Conservation (phyloP, 495 filamentous ascomycete genomes). For the Aspergillus olivimuriae region DNA sequence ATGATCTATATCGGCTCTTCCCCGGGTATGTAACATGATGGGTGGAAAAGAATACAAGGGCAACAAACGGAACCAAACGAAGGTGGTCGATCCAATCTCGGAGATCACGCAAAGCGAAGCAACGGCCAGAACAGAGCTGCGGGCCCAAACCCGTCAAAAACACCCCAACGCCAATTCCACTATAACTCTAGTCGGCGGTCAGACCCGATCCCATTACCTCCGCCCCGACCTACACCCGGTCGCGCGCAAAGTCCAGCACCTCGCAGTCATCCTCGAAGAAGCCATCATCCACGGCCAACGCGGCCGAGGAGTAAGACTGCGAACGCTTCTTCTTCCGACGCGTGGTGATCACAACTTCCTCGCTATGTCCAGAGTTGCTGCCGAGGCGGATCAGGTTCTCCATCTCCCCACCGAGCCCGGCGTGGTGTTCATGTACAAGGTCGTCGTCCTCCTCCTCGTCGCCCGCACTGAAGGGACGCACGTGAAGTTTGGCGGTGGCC, state of each 20-base stretch:
- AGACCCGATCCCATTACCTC: too few species aligned
- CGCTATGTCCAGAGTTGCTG: slow-evolving; percentile 60
- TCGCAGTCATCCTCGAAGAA: slow-evolving; percentile 96
- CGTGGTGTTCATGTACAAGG: slow-evolving; percentile 29
- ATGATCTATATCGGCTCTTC: too few species aligned
- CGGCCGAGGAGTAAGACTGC: slow-evolving; percentile 20
- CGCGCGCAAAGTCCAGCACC: slow-evolving; percentile 83
- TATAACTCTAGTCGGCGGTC: slow-evolving; percentile 1
- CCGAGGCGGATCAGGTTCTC: slow-evolving; percentile 47
- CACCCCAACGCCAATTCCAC: slow-evolving; percentile 13
- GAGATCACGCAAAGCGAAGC: slow-evolving; percentile 1
- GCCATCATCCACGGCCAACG: slow-evolving; percentile 59
- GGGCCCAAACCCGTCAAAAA: slow-evolving; percentile 1
- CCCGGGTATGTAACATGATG: slow-evolving; percentile 12
- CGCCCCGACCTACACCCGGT: slow-evolving; percentile 70
- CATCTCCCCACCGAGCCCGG: slow-evolving; percentile 37
- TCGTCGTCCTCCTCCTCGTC: slow-evolving; percentile 52
- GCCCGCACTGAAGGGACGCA: slow-evolving; percentile 41
- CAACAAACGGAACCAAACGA: too few species aligned
- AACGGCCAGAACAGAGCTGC: slow-evolving; percentile 1
- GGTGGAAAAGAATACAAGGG: slow-evolving; percentile 4
- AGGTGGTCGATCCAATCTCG: too few species aligned
- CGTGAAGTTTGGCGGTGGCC: slow-evolving; percentile 53
- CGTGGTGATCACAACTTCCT: slow-evolving; percentile 77
- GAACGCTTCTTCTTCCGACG: slow-evolving; percentile 53